Base-by-base conservation (phyloP, 176 grass and related monocot genomes). In the Avena atlantica region DNA sequence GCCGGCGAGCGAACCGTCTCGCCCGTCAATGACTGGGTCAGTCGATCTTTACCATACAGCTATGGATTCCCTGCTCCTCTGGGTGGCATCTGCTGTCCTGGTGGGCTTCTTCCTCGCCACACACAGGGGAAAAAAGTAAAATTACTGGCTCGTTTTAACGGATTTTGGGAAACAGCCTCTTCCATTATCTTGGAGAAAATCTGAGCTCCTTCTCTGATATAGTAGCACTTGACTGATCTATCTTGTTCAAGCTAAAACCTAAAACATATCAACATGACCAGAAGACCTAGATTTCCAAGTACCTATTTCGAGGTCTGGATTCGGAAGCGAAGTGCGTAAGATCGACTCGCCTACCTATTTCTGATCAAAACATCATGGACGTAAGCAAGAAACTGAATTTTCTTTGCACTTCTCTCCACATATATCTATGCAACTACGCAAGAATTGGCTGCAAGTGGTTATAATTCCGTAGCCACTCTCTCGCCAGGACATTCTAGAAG, bases 331-430 rank as follows among this genome's bases (percentile, higher is more conserved):
- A 87, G 13, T 61, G 60, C 31, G 77, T 9, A 29, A 29, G 50
- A 82, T 86, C 64, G 29, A 27, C 27, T 70, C 34, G 23, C 25
- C 34, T 80, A 21, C 80, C 80, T 75, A 49, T 80, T 84, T 67
- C 67, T 25, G 85, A 76, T 87, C 76, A 68, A 91, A 87, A 87
- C 74, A 37, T 27, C 11, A 68, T 60, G 74, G 85, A 49, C 8
- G 45, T 49, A 87, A 87, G 89, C 89, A 91, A 87, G 80, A 86
- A 90, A 90, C 27, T 37, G 78, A 67, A 42, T 67, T 49, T 7
- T n/a, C 17, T 12, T 1, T 0, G 1, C 10, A 9, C 19, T 3
- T 3, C 8, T 29, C 5, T 34, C 8, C 55, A 48, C 16, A 53
- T 19, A 53, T 5, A n/a, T n/a, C n/a, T n/a, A 17, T 52, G 6